Evolutionary conservation across 225 moss, liverwort and hornwort genomes (phyloP), one percentile per base, ranked within the genome.

Genomic region (Sphagnum tenellum): DNA sequence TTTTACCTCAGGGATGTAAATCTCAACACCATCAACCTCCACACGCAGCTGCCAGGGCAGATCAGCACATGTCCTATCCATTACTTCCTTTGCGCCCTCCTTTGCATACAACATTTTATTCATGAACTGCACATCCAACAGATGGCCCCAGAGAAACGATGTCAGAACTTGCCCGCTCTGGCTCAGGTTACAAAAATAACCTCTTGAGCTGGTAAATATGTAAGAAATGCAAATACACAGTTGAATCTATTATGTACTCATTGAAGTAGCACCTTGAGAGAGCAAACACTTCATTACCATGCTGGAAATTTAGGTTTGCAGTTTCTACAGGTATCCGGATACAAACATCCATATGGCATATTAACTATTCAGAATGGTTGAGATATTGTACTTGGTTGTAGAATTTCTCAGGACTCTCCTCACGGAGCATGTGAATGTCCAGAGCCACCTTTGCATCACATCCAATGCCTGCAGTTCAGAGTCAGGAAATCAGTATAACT

Each of bases 371-470:
- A 63, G 62, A 63, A 14, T 10, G 29, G 29, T 29, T 47, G 9
- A 46, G 11, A 5, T 57, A 2, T 11, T 3, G 44, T 54, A 84
- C 83, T 78, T 84, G 84, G 56, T 77, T 84, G 69, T 84, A 80
- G 46, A 84, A 84, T 49, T 73, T 84, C 46, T 84, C 75, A 5
- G 84, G 84, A 71, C 73, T 80, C 63, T 80, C 77, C 60, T 80
- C 80, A 67, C 84, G 70, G 8, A 84, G 72, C 77, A 67, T 73
- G 66, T 84, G 84, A 64, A 84, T 84, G 69, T 84, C 84, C 59
- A 77, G 70, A 13, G 84, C 77, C 56, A 84, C 84, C 74, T 84
- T 84, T 6, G 84, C 84, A 78, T 84, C 84, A 80, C 84, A 84
- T 71, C 84, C 84, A 75, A 84, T 84, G 48, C 84, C 84, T 80